phyloP scores from a whole-genome alignment of 495 filamentous ascomycete species.

The Penicilliopsis zonata region DNA sequence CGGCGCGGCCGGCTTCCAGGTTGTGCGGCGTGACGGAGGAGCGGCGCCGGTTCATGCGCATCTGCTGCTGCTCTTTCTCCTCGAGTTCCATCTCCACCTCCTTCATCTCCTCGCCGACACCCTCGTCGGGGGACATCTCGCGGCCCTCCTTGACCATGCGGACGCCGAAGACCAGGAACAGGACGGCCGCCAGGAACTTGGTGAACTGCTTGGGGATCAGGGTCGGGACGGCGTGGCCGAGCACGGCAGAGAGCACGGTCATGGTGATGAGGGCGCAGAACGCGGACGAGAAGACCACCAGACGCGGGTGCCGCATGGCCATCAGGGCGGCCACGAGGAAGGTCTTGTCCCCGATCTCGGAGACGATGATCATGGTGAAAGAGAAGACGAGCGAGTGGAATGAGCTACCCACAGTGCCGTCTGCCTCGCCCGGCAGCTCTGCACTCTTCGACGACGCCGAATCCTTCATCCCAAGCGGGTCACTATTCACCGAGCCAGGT shows the following conservation, averaged over 20 bases:
- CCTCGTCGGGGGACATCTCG: conserved; percentile 76
- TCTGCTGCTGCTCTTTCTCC: conserved; percentile 70
- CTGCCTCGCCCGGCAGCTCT: conserved; percentile 25
- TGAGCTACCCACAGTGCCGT: conserved; percentile 61
- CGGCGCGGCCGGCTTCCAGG: conserved; percentile 36
- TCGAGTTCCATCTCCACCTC: conserved; percentile 93
- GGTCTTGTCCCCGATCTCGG: conserved; percentile 96
- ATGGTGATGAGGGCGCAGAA: conserved; percentile 82
- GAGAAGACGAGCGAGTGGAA: conserved; percentile 89
- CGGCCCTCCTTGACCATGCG: conserved; percentile 80
- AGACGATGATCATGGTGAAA: conserved; percentile 94
- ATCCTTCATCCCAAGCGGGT: conserved; percentile 51
- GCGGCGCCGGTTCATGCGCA: conserved; percentile 38
- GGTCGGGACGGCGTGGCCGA: conserved; percentile 87
- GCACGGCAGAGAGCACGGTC: conserved; percentile 92
- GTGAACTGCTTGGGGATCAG: conserved; percentile 83
- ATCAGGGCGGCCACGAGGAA: conserved; percentile 95
- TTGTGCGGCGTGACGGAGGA: conserved; percentile 41
- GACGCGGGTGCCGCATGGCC: conserved; percentile 94
- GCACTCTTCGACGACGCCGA: conserved; percentile 26
- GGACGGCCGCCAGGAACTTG: conserved; percentile 65
- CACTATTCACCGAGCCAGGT: conserved; percentile 50
- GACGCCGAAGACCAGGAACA: conserved; percentile 84
- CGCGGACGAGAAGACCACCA: conserved; percentile 90
- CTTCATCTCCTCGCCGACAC: conserved; percentile 89